phyloP scores from a whole-genome alignment of 768 basidiomycete species.

The Trametes coccinea region DNA sequence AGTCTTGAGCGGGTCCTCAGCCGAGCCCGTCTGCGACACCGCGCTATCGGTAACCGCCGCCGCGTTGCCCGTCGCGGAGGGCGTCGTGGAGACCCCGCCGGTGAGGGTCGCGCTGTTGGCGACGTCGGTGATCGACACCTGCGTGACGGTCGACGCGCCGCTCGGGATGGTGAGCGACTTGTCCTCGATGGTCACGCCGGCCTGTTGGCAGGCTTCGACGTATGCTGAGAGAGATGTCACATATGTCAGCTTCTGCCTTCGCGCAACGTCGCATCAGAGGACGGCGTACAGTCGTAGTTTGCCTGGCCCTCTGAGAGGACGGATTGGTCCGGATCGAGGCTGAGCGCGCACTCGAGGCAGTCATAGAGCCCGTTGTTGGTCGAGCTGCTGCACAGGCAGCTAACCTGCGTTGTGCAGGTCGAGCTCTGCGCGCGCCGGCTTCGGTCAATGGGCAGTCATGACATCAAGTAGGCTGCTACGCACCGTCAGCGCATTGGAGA shows the following conservation, averaged over 20 bases:
- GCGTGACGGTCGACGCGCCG: neutral
- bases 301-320: constrained; percentile 8
- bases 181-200: neutral
- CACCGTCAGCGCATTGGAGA: constrained; percentile 6
- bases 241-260: too few species aligned
- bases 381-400: constrained; percentile 18
- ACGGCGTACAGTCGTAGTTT: constrained; percentile 3
- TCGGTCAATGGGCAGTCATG: neutral
- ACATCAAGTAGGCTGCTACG: neutral
- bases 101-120: neutral
- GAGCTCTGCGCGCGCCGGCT: neutral
- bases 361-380: constrained; percentile 4
- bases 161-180: constrained; percentile 6
- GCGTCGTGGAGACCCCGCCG: too few species aligned
- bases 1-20: neutral
- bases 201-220: neutral
- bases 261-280: neutral
- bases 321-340: constrained; percentile 4
- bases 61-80: neutral
- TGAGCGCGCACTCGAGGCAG: constrained; percentile 23
- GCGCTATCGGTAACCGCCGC: neutral
- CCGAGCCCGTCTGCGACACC: neutral
- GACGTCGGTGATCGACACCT: neutral
- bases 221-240: constrained; percentile 1
- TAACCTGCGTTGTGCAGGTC: constrained; percentile 9